phyloP scores from a whole-genome alignment of 169 alveolate species.

The Plasmodium adleri region DNA sequence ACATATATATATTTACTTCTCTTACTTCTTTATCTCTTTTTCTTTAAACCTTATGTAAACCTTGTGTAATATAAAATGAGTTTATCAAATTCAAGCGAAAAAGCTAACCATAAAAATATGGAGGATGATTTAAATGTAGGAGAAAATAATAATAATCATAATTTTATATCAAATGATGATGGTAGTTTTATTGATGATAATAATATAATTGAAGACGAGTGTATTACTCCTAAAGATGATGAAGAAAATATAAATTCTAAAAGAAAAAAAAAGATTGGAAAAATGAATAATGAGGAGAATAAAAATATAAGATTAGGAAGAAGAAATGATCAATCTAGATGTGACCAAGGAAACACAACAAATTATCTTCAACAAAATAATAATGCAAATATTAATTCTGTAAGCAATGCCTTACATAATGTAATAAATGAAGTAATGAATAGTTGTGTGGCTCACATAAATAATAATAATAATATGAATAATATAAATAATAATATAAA shows the following conservation, averaged over 20 bases:
- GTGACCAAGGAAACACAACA: neutral
- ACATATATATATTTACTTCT: neutral
- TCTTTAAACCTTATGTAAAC: too few species aligned
- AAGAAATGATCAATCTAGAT: constrained; percentile 6
- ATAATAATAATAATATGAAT: neutral
- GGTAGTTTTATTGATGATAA: constrained; percentile 68
- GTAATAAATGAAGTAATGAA: neutral
- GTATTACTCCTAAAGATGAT: constrained; percentile 68
- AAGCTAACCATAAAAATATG: constrained; percentile 9
- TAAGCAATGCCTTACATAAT: constrained; percentile 8
- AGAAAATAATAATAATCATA: constrained; percentile 10
- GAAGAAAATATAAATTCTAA: constrained; percentile 46
- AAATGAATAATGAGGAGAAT: constrained; percentile 23
- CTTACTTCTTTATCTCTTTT: too few species aligned
- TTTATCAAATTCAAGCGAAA: constrained; percentile 13
- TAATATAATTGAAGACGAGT: constrained; percentile 54
- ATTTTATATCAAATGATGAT: constrained; percentile 35
- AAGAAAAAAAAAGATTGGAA: constrained; percentile 52
- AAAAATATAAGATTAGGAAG: constrained; percentile 12
- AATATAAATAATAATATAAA: neutral
- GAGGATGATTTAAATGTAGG: constrained; percentile 5
- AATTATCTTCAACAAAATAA: constrained; percentile 1
- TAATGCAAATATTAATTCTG: neutral
- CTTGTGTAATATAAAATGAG: constrained; percentile 23
- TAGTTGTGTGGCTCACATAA: neutral